These are phyloP conservation scores for Aeschynomene evenia DNA, from an alignment of 306 rosid species.

Conservation along the genomic window DNA sequence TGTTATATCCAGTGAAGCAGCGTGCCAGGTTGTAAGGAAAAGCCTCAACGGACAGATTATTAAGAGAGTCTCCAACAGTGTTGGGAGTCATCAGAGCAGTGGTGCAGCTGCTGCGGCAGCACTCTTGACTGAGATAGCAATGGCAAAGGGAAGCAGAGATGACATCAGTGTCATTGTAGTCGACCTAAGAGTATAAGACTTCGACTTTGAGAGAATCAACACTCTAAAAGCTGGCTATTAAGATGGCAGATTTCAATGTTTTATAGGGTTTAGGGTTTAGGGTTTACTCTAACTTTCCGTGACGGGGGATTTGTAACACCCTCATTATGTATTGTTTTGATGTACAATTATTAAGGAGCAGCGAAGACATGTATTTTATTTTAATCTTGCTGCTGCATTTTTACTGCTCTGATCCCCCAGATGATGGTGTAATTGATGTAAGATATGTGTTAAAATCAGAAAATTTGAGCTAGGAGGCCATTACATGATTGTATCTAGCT, in stretches of 20 bases:
- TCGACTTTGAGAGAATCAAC: too few relatives aligned
- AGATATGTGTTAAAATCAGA: not conserved
- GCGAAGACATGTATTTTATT: not conserved
- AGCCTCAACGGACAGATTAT: conserved; percentile 43
- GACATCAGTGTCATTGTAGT: conserved; percentile 85
- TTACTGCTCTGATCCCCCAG: not conserved
- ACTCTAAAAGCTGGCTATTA: too few relatives aligned
- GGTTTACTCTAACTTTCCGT: too few relatives aligned
- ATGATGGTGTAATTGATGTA: not conserved
- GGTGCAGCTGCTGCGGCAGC: conserved; percentile 67
- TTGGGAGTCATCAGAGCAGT: conserved; percentile 26
- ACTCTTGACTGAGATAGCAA: conserved; percentile 59
- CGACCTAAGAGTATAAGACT: conserved; percentile 57
- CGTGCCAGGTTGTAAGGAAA: conserved; percentile 68
- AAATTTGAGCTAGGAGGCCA: not conserved
- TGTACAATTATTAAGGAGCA: not conserved
- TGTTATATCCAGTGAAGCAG: conserved; percentile 62
- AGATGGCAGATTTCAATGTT: too few relatives aligned
- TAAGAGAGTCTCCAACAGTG: conserved; percentile 27
- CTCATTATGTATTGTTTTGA: not conserved
- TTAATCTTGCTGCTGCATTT: not conserved
- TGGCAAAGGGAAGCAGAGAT: conserved; percentile 81
- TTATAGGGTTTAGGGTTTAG: too few relatives aligned
- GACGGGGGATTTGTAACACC: too few relatives aligned
- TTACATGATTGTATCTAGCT: too few relatives aligned